Evolutionary conservation across 2,329 filamentous ascomycete genomes (phyloP).

Genomic region (Knoxdaviesia capensis): DNA sequence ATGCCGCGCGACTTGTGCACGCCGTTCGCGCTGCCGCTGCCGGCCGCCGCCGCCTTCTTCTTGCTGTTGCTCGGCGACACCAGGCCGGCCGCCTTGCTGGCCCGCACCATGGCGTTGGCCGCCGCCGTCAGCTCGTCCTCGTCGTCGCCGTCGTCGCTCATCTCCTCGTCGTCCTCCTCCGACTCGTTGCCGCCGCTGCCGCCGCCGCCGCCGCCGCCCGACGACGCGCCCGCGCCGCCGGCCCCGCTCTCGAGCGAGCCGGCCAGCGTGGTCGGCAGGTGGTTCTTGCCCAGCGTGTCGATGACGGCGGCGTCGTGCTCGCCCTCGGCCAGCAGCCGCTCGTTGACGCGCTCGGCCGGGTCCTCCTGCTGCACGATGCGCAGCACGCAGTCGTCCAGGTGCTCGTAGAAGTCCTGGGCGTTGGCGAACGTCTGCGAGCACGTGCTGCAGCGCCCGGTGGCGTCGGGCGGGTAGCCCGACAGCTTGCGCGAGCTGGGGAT

Average conservation of each 20-base stretch:
- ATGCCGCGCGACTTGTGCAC: conserved; percentile 50
- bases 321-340: conserved; percentile 42
- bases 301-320: conserved; percentile 42
- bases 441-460: conserved; percentile 87
- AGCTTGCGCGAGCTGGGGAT: conserved; percentile 34
- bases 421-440: conserved; percentile 81
- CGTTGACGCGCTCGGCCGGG: conserved; percentile 48
- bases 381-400: conserved; percentile 62
- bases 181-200: conserved; percentile 26
- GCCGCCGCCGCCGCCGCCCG: conserved; percentile 8
- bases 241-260: conserved; percentile 4
- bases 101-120: conserved; percentile 31
- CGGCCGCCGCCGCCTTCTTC: conserved; percentile 32
- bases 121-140: conserved; percentile 16
- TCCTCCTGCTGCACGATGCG: conserved; percentile 55
- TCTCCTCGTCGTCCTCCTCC: conserved; percentile 24
- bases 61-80: no score
- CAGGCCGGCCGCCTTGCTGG: conserved; percentile 13
- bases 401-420: conserved; percentile 96
- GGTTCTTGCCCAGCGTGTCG: conserved; percentile 43
- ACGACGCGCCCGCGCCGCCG: no score
- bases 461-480: conserved; percentile 51
- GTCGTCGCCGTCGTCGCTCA: conserved; percentile 34
- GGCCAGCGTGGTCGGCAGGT: conserved; percentile 26
- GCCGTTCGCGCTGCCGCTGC: no score